Evolutionary conservation across 495 filamentous ascomycete genomes (phyloP).

Genomic region (Geoglossum glabrum): DNA sequence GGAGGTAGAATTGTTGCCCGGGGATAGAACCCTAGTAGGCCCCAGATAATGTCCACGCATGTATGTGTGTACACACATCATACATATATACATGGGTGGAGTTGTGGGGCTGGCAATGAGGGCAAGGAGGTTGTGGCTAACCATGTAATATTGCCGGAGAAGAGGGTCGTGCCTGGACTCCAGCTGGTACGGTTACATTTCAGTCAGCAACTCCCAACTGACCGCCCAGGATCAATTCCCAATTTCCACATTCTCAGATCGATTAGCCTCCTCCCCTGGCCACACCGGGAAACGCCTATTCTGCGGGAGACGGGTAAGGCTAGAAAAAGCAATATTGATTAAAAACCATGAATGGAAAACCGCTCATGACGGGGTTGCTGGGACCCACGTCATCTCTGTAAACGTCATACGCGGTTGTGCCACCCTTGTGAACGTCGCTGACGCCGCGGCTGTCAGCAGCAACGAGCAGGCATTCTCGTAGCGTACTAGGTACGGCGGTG

Average conservation of each 20-base stretch:
- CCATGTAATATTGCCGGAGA: constrained; percentile 54
- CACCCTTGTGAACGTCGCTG: constrained; percentile 29
- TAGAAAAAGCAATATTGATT: too few relatives aligned
- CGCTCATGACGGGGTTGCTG: constrained; percentile 36
- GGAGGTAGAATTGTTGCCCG: constrained; percentile 48
- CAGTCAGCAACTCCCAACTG: background rate
- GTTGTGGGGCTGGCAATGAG: constrained; percentile 46
- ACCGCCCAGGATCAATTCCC: background rate
- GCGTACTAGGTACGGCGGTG: constrained; percentile 37
- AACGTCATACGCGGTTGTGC: constrained; percentile 42
- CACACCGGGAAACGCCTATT: background rate
- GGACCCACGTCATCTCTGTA: constrained; percentile 55
- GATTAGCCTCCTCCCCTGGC: too few relatives aligned
- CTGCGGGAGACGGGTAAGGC: background rate
- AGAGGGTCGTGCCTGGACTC: constrained; percentile 48
- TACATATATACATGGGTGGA: constrained; percentile 31
- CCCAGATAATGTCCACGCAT: constrained; percentile 42
- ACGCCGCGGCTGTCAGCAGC: constrained; percentile 46
- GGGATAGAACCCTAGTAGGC: constrained; percentile 38
- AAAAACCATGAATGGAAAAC: too few relatives aligned
- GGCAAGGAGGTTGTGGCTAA: constrained; percentile 40
- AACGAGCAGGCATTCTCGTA: constrained; percentile 49
- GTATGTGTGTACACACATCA: constrained; percentile 43
- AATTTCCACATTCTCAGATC: background rate
- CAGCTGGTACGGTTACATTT: constrained; percentile 21